Evolutionary conservation across 2,329 filamentous ascomycete species (phyloP), one percentile per base, ranked within the genome.

Genomic region (Pseudogymnoascus sp.): DNA sequence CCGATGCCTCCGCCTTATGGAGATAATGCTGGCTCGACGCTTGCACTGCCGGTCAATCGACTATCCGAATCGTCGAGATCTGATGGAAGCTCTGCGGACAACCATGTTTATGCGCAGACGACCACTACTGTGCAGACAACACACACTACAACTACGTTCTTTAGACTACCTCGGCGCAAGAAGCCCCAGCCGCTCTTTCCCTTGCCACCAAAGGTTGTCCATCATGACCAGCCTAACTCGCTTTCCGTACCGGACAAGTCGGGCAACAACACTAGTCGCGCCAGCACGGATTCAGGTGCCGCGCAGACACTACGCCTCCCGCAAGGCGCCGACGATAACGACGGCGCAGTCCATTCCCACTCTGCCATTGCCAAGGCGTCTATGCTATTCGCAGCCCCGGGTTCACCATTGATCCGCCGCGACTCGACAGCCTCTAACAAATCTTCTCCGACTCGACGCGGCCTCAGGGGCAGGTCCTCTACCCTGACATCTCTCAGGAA

Each of bases 51-150:
- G 9, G 77, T 84, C 31, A 82, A 83, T 65, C 80, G 90, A 40
- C 76, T 88, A 29, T 94, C 90, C 4, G 93, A 97, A 70, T 97
- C 93, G 1, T 96, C 92, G 1, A 84, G 89, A 67, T 97, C 93
- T 29, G 92, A 97, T 73, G 89, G 84, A 48, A 96, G 90, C 75
- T 89, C 87, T 13, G 85, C 81, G 42, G 87, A 92, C 69, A 82
- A 82, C 67, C 78, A 79, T 40, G 76, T 84, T 59, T 83, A 83
- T 73, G 81, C 80, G 58, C 82, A 77, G 65, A 82, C 77, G 55
- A 83, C 80, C 60, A 86, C 80, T 48, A 86, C 84, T 5, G 87
- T 85, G 9, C 84, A 89, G 65, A 85, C 82, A 8, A 77, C 82
- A 12, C 80, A 83, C 29, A 82, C 84, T 5, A 86, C 83, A 36